phyloP scores from a whole-genome alignment of 768 basidiomycete genomes.

The Lactifluus hygrophoroides region DNA sequence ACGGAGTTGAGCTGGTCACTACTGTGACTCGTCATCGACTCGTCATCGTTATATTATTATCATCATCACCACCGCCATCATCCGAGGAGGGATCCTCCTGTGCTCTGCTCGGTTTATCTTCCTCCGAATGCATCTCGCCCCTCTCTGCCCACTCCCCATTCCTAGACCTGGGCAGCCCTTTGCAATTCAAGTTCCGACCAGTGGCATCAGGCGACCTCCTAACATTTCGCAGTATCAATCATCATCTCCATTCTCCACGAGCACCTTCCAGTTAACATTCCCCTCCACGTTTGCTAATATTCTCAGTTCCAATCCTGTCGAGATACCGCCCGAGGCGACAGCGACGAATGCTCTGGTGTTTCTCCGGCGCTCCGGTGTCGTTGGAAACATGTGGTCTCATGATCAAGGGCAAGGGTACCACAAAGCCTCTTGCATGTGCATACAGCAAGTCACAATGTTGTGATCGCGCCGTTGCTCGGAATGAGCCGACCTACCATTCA shows the following conservation, averaged over 20 bases:
- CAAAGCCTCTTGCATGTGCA: neutral
- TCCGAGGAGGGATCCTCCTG: neutral
- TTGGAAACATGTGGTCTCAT: neutral
- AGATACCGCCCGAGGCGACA: neutral
- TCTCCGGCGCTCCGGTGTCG: neutral
- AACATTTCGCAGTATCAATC: neutral
- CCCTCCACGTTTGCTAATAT: neutral
- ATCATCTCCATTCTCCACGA: neutral
- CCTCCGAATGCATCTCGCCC: neutral
- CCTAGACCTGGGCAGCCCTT: neutral
- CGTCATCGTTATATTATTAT: neutral
- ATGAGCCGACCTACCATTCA: neutral
- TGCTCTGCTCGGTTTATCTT: neutral
- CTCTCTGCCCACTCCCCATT: neutral
- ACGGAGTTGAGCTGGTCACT: constrained; percentile 10
- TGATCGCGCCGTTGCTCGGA: neutral
- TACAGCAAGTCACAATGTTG: neutral
- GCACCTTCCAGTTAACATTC: neutral
- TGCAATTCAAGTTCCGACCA: neutral
- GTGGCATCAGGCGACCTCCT: neutral
- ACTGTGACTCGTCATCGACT: neutral
- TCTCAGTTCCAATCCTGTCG: neutral
- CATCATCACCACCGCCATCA: no score
- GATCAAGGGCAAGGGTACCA: neutral
- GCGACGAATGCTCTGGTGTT: neutral